These are phyloP conservation scores for Ascosphaera aggregata DNA, from an alignment of 2,329 filamentous ascomycete species.

Conservation along the genomic window DNA sequence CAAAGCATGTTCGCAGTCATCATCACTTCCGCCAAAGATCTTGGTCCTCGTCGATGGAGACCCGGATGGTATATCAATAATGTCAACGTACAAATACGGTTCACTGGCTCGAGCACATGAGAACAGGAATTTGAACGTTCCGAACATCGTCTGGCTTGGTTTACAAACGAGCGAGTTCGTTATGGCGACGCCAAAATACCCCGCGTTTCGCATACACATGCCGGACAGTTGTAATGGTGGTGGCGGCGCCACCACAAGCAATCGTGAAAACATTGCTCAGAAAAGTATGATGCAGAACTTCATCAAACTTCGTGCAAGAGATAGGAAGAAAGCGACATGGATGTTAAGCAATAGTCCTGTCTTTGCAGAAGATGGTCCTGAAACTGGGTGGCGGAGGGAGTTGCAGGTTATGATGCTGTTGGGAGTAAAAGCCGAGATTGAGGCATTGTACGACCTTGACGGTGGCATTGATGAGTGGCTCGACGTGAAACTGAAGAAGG, in stretches of 20 bases:
- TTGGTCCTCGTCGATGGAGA: constrained; percentile 36
- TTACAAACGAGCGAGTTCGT: constrained; percentile 12
- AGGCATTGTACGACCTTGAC: constrained; percentile 24
- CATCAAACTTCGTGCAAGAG: constrained; percentile 27
- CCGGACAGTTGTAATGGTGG: too few relatives aligned
- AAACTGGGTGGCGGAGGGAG: constrained; percentile 25
- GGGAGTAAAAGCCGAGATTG: constrained; percentile 38
- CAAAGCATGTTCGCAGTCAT: neutral
- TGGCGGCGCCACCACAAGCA: too few relatives aligned
- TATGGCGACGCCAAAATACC: neutral
- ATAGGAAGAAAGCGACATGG: constrained; percentile 28
- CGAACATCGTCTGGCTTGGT: constrained; percentile 33
- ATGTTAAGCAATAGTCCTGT: constrained; percentile 27
- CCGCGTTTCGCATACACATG: too few relatives aligned
- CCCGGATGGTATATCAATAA: constrained; percentile 37
- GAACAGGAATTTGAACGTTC: constrained; percentile 21
- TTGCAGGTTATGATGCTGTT: constrained; percentile 38
- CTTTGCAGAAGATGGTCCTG: constrained; percentile 20
- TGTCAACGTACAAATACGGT: constrained; percentile 39
- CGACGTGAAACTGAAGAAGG: constrained; percentile 12
- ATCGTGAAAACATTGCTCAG: too few relatives aligned
- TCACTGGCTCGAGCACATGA: constrained; percentile 32
- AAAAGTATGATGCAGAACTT: constrained; percentile 15
- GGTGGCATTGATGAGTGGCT: constrained; percentile 22
- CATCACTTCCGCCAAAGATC: constrained; percentile 16